Conservation (phyloP, 805 yeast species). For the Schwanniomyces sp. region DNA sequence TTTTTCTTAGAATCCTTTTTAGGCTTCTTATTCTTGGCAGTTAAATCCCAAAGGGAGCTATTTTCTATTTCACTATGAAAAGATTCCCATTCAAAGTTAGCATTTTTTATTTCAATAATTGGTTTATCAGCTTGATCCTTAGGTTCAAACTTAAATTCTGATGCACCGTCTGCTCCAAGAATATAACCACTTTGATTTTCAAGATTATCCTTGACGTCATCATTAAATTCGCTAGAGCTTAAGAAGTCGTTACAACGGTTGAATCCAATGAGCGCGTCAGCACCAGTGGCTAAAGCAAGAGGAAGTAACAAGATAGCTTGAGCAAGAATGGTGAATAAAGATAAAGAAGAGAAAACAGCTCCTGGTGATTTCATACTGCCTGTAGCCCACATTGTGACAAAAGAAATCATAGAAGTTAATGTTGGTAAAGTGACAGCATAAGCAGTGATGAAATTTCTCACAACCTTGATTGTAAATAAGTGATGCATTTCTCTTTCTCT, state of each 20-base stretch:
- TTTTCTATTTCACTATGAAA: slow-evolving; percentile 24
- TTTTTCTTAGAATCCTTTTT: not conserved
- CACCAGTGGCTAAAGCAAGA: slow-evolving; percentile 43
- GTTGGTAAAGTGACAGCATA: slow-evolving; percentile 45
- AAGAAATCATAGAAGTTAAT: slow-evolving; percentile 45
- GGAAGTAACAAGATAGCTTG: slow-evolving; percentile 46
- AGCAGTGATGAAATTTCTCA: slow-evolving; percentile 43
- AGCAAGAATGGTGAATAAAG: slow-evolving; percentile 42
- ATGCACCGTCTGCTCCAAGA: not conserved
- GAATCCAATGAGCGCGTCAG: slow-evolving; percentile 45
- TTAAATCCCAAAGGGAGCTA: slow-evolving; percentile 22
- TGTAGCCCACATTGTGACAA: slow-evolving; percentile 46
- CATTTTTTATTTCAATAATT: slow-evolving; percentile 24
- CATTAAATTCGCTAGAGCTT: slow-evolving; percentile 21
- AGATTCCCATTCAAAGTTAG: slow-evolving; percentile 31
- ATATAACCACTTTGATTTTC: not conserved
- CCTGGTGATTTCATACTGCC: slow-evolving; percentile 37
- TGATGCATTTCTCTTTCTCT: slow-evolving; percentile 40
- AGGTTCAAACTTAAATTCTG: slow-evolving; percentile 3
- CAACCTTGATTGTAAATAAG: slow-evolving; percentile 40
- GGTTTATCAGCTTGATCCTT: slow-evolving; percentile 4
- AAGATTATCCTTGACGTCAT: slow-evolving; percentile 11
- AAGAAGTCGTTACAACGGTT: slow-evolving; percentile 25
- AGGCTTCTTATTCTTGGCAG: slow-evolving; percentile 9
- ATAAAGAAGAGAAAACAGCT: slow-evolving; percentile 41